Evolutionary conservation across 2,329 filamentous ascomycete species (phyloP).

Genomic region (Aureobasidium sp.): DNA sequence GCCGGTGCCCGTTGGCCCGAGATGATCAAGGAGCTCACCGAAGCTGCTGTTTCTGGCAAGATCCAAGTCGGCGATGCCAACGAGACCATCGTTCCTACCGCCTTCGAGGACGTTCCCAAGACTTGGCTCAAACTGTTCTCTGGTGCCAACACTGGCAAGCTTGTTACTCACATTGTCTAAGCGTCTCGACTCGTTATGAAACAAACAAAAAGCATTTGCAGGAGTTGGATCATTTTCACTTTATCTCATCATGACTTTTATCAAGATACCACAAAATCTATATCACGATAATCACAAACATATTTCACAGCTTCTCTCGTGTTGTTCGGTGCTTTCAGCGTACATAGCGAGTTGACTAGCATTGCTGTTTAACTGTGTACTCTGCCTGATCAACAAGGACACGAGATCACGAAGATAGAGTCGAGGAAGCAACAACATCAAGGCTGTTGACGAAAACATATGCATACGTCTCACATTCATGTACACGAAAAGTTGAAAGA

Average conservation of each 20-base stretch:
- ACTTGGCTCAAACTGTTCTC: constrained; percentile 42
- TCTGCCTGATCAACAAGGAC: not conserved
- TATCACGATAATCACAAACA: not conserved
- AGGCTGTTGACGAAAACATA: too few relatives aligned
- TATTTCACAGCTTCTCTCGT: not conserved
- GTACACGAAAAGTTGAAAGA: not conserved
- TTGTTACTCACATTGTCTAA: constrained; percentile 31
- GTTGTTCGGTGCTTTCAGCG: too few relatives aligned
- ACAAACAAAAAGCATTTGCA: not conserved
- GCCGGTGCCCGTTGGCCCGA: constrained; percentile 11
- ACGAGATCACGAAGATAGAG: too few relatives aligned
- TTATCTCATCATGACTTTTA: not conserved
- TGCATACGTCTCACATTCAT: not conserved
- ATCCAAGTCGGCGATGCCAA: constrained; percentile 35
- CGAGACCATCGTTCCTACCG: constrained; percentile 38
- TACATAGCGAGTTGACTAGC: too few relatives aligned
- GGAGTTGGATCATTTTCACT: not conserved
- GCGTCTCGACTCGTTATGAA: not conserved
- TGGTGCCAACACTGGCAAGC: constrained; percentile 40
- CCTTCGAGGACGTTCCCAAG: constrained; percentile 41
- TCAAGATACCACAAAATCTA: not conserved
- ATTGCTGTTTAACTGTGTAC: too few relatives aligned
- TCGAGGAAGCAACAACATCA: too few relatives aligned
- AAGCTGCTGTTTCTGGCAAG: constrained; percentile 36
- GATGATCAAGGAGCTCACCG: constrained; percentile 17